Evolutionary conservation across 345 rosid species (phyloP), one percentile per base, ranked within the genome.

Genomic region (Eucalyptus regnans): DNA sequence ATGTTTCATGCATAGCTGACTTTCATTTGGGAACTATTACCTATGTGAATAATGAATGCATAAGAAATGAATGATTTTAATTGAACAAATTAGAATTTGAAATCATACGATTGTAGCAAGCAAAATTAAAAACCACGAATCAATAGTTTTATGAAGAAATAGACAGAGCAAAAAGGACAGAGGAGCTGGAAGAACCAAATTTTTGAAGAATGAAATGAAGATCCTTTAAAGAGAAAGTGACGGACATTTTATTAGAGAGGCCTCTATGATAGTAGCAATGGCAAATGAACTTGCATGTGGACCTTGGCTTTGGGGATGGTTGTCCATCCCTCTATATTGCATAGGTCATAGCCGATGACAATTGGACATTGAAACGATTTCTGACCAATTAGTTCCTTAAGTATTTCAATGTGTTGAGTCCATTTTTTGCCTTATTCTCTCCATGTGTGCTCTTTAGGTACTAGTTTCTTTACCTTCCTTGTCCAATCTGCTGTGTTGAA

Each of bases 111-210:
- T 33, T 68, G 12, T 68, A 33, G 44, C 23, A 68, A 10, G 81
- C 0, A 8, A 4, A 33, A 11, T 68, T 15, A 33, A 68, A 68
- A 33, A 33, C 25, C 81, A 68, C 0, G 1, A 37, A 37, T 5
- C 44, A 71, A 18, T 52, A 52, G 4, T 52, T 52, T 52, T 52
- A 52, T 52, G 8, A 18, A 52, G 23, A 52, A 18, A 52, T 8
- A 62, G 13, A 71, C 41, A 37, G 4, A 66, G 79, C 20, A 66
- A 37, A 66, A 8, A 43, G 25, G 25, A 18, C 2, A 18, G 2
- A 33, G 25, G 12, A 71, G 25, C 4, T 71, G 9, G 13, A 33
- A 33, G 25, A 33, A 71, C 25, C 46, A 71, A 17, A 5, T 33
- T 71, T 6, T 18, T 33, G 1, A 37, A 71, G 2, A 71, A 71